phyloP scores from a whole-genome alignment of 768 basidiomycete species.

The Harrya chromipes region DNA sequence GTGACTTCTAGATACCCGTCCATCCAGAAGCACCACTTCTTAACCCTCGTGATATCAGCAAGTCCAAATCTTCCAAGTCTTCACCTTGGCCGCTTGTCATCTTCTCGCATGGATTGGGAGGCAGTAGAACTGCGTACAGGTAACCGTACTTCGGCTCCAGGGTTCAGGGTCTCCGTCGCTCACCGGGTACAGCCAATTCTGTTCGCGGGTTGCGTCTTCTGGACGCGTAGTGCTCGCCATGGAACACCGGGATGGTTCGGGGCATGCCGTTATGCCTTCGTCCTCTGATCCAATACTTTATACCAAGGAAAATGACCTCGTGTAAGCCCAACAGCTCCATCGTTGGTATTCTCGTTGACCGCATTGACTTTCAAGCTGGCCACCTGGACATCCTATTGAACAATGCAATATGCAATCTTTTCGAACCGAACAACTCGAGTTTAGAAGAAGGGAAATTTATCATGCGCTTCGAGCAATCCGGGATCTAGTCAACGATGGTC shows the following conservation, averaged over 20 bases:
- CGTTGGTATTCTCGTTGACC: background rate
- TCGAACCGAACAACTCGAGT: conserved; percentile 64
- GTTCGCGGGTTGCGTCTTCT: conserved; percentile 66
- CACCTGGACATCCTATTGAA: conserved; percentile 13
- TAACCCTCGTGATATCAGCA: conserved; percentile 13
- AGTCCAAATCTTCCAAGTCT: conserved; percentile 5
- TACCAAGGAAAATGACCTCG: conserved; percentile 52
- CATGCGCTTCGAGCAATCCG: conserved; percentile 56
- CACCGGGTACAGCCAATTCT: conserved; percentile 52
- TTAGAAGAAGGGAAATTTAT: conserved; percentile 70
- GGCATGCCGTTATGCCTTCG: conserved; percentile 45
- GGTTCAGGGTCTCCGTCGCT: background rate
- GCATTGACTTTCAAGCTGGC: conserved; percentile 21
- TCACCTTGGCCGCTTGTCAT: conserved; percentile 73
- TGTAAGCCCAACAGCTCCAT: conserved; percentile 35
- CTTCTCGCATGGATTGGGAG: conserved; percentile 83
- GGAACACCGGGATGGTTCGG: conserved; percentile 83
- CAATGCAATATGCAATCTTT: conserved; percentile 42
- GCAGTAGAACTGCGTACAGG: conserved; percentile 71
- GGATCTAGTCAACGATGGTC: conserved; percentile 43
- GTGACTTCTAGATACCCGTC: conserved; percentile 48
- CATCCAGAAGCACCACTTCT: conserved; percentile 54
- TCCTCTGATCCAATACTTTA: conserved; percentile 43
- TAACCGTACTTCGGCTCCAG: conserved; percentile 14
- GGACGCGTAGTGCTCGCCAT: conserved; percentile 80